Evolutionary conservation across 2,329 filamentous ascomycete genomes (phyloP).

Genomic region (Teratosphaeria epicoccoides): DNA sequence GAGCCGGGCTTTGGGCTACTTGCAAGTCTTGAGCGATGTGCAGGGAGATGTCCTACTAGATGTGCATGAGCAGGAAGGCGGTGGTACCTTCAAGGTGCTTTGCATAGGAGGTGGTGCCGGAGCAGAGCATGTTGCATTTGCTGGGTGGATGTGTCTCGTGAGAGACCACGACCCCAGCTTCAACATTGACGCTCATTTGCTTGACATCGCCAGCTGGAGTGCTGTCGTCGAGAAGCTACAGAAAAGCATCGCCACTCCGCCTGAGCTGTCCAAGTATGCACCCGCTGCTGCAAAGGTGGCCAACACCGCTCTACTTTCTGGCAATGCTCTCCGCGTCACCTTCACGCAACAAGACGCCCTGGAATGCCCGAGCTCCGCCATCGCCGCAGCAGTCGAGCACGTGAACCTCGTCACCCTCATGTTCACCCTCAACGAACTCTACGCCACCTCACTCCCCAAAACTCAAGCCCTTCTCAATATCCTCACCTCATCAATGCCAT

Average conservation of each 20-base stretch:
- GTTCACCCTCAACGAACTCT: slow-evolving; percentile 94
- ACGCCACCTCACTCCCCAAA: slow-evolving; percentile 61
- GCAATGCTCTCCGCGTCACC: slow-evolving; percentile 23
- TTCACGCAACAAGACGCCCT: slow-evolving; percentile 46
- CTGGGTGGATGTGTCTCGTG: slow-evolving; percentile 34
- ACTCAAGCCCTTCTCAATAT: slow-evolving; percentile 67
- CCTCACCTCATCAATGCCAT: slow-evolving; percentile 48
- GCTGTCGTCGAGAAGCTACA: slow-evolving; percentile 50
- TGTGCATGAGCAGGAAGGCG: not conserved
- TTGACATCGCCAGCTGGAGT: slow-evolving; percentile 76
- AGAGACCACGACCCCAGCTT: too few relatives aligned
- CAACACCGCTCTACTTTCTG: slow-evolving; percentile 28
- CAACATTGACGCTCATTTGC: slow-evolving; percentile 45
- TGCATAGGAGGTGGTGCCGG: slow-evolving; percentile 57
- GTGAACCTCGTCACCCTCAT: slow-evolving; percentile 61
- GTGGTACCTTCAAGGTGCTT: slow-evolving; percentile 30
- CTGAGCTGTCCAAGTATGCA: slow-evolving; percentile 37
- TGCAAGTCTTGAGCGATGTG: slow-evolving; percentile 43
- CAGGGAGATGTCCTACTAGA: slow-evolving; percentile 9
- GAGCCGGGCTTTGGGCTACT: slow-evolving; percentile 71
- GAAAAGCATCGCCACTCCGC: slow-evolving; percentile 43
- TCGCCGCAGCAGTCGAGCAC: slow-evolving; percentile 24
- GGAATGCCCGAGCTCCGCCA: slow-evolving; percentile 25
- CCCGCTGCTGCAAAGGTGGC: slow-evolving; percentile 34
- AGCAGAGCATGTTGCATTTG: slow-evolving; percentile 56